Conservation (phyloP, 768 basidiomycete genomes). For the Clavaria fumosa region DNA sequence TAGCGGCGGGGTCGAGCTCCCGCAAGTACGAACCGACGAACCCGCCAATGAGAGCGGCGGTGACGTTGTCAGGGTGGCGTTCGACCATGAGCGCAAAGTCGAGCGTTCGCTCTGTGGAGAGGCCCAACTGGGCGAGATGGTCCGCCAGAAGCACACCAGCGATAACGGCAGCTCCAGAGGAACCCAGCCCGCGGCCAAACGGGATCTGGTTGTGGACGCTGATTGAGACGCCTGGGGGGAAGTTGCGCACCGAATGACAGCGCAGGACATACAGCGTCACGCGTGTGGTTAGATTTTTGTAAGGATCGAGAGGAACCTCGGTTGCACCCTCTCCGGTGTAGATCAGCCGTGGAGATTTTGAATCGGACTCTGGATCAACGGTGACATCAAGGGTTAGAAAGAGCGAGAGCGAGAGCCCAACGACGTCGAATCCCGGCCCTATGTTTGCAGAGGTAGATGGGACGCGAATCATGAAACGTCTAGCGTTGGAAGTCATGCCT, state of each 20-base stretch:
- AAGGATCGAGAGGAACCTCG: conserved; percentile 86
- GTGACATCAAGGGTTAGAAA: conserved; percentile 60
- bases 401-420: conserved; percentile 90
- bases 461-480: conserved; percentile 71
- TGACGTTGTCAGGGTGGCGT: conserved; percentile 97
- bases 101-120: conserved; percentile 59
- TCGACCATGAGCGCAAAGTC: conserved; percentile 99
- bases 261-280: conserved; percentile 97
- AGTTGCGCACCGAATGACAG: conserved; percentile 57
- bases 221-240: conserved; percentile 65
- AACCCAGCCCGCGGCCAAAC: conserved; percentile 93
- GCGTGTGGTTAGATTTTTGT: conserved; percentile 94
- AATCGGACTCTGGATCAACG: conserved; percentile 15
- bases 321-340: conserved; percentile 82
- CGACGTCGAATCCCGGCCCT: conserved; percentile 97
- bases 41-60: conserved; percentile 90
- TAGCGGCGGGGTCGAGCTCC: conserved; percentile 72
- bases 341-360: conserved; percentile 40
- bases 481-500: no score
- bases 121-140: conserved; percentile 57
- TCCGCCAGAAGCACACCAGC: conserved; percentile 88
- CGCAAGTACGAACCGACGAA: conserved; percentile 94
- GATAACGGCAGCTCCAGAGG: conserved; percentile 97
- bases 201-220: conserved; percentile 87
- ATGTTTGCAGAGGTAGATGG: conserved; percentile 99